Percentiles rank a stretch among this genome's conserved stretches.
These are phyloP conservation scores for Gaeumannomyces sp. DNA, from an alignment of 2,329 filamentous ascomycete genomes.

Conservation along the genomic window DNA sequence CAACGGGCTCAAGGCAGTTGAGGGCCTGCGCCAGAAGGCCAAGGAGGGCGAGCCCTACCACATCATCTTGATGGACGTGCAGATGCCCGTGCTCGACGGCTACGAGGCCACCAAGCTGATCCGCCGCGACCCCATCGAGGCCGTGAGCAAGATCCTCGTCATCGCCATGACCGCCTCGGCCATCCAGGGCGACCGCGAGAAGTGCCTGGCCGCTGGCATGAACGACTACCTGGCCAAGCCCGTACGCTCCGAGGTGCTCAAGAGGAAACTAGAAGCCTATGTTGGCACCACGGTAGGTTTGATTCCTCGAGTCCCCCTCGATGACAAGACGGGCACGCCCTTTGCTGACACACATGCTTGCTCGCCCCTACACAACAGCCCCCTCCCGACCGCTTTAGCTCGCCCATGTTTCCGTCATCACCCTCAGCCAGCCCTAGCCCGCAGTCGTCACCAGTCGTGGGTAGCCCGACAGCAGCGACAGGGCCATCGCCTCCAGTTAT, in stretches of 20 bases:
- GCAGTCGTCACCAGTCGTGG: neutral
- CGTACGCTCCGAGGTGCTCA: slow-evolving; percentile 81
- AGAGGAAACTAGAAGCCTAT: slow-evolving; percentile 67
- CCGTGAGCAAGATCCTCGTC: slow-evolving; percentile 77
- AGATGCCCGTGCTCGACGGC: slow-evolving; percentile 90
- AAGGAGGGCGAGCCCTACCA: slow-evolving; percentile 74
- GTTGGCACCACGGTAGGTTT: slow-evolving; percentile 31
- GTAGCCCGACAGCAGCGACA: neutral
- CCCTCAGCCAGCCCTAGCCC: neutral
- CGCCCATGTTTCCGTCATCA: neutral
- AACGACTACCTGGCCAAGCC: slow-evolving; percentile 96
- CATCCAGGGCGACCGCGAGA: slow-evolving; percentile 90
- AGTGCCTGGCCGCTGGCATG: slow-evolving; percentile 94
- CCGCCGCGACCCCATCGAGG: slow-evolving; percentile 67
- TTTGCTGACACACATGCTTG: neutral
- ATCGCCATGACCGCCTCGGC: slow-evolving; percentile 97
- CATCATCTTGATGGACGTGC: slow-evolving; percentile 89
- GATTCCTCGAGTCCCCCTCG: slow-evolving; percentile 10
- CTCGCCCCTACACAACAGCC: neutral
- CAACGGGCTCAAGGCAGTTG: slow-evolving; percentile 82
- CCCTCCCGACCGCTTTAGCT: slow-evolving; percentile 2
- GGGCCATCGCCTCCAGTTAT: neutral
- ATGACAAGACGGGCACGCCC: too few relatives aligned
- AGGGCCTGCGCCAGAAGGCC: slow-evolving; percentile 71
- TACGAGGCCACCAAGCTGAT: slow-evolving; percentile 86